These are phyloP conservation scores for Sarocladium brachiariae DNA, from an alignment of 2,329 filamentous ascomycete species.

Conservation along the genomic window DNA sequence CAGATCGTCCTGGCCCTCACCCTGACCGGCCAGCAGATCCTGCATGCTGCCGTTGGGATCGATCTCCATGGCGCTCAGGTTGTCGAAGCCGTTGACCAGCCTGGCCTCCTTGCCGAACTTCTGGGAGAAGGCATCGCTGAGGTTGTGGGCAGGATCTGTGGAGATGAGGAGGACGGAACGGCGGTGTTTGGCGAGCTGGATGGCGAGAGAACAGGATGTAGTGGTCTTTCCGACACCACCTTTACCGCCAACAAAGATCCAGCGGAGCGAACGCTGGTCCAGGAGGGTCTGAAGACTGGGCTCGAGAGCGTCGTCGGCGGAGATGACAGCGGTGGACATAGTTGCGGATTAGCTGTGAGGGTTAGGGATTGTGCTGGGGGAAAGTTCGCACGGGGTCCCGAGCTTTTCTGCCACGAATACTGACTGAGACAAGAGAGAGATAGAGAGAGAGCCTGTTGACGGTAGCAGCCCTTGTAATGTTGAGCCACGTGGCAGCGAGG, in stretches of 20 bases:
- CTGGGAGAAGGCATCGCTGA: conserved; percentile 95
- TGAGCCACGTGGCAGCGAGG: too few species aligned
- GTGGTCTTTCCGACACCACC: conserved; percentile 98
- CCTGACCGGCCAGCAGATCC: conserved; percentile 74
- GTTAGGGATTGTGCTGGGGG: neutral
- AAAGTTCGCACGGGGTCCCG: too few species aligned
- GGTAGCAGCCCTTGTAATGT: too few species aligned
- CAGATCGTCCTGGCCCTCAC: conserved; percentile 59
- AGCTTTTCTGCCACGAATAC: too few species aligned
- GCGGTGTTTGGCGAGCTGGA: conserved; percentile 91
- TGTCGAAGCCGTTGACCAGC: conserved; percentile 83
- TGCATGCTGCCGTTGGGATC: conserved; percentile 98
- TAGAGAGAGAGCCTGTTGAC: too few species aligned
- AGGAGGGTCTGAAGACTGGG: conserved; percentile 91
- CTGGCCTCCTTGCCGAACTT: conserved; percentile 99
- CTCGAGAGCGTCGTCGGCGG: conserved; percentile 69
- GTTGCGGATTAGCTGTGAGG: conserved; percentile 9
- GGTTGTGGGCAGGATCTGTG: conserved; percentile 95
- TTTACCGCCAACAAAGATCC: conserved; percentile 99
- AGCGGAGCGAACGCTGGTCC: conserved; percentile 89
- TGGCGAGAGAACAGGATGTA: conserved; percentile 96
- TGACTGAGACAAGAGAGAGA: too few species aligned
- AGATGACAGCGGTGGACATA: conserved; percentile 35
- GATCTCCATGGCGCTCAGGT: conserved; percentile 98
- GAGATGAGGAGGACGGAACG: conserved; percentile 96